Conservation (phyloP, 257 asterid species). For the Solanum etuberosum region DNA sequence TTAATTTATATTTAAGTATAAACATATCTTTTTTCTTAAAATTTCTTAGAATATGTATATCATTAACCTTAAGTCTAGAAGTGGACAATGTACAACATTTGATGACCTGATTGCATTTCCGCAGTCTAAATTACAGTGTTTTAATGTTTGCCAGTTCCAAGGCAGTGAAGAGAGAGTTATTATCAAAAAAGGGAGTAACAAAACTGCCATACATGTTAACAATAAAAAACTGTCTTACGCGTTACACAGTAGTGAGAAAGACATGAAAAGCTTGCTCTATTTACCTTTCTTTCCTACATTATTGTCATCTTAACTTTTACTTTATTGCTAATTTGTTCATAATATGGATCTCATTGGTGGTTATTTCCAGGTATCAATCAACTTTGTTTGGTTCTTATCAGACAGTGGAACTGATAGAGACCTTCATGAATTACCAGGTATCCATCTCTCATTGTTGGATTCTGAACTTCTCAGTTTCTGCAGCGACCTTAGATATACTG, state of each 20-base stretch:
- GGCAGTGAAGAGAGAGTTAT: neutral
- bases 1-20: neutral
- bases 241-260: neutral
- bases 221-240: neutral
- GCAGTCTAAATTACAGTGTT: neutral
- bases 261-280: neutral
- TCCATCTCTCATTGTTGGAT: neutral
- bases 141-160: neutral
- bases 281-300: neutral
- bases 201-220: neutral
- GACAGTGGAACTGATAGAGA: conserved; percentile 87
- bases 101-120: neutral
- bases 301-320: neutral
- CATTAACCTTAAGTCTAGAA: neutral
- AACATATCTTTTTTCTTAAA: neutral
- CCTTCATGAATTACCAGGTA: conserved; percentile 98
- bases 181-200: neutral
- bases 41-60: neutral
- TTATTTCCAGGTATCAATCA: conserved; percentile 69
- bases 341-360: neutral
- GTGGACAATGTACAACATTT: neutral
- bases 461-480: neutral
- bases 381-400: conserved; percentile 88
- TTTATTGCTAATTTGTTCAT: neutral
- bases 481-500: neutral